These are phyloP conservation scores for Setaria italica DNA, from an alignment of 202 grass and related monocot species.

Conservation along the genomic window DNA sequence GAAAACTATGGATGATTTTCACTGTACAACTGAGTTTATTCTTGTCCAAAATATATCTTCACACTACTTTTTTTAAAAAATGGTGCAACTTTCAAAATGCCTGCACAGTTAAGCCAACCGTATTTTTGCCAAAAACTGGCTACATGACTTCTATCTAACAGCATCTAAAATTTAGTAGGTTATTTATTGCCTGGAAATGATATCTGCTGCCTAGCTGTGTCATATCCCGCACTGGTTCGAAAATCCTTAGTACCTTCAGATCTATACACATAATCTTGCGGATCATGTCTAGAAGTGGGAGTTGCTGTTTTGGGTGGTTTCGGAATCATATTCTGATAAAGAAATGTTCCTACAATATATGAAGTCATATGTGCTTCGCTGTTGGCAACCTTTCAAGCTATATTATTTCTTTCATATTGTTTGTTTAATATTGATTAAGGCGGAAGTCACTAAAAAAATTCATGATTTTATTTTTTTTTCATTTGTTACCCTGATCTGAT, in stretches of 20 bases:
- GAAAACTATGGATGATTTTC: neutral
- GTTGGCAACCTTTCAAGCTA: neutral
- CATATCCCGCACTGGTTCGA: too few species aligned
- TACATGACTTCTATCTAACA: too few species aligned
- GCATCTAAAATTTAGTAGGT: too few species aligned
- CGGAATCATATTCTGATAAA: neutral
- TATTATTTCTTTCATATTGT: conserved; percentile 7
- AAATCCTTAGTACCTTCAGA: too few species aligned
- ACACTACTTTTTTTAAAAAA: conserved; percentile 19
- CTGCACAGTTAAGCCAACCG: neutral
- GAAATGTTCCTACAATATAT: neutral
- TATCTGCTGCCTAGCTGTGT: too few species aligned
- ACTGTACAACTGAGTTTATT: conserved; percentile 5
- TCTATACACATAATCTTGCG: too few species aligned
- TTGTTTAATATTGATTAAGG: conserved; percentile 21
- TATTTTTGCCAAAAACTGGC: neutral
- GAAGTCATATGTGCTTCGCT: neutral
- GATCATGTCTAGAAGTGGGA: neutral
- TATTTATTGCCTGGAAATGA: too few species aligned
- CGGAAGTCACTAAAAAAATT: neutral
- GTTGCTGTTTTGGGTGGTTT: conserved; percentile 7
- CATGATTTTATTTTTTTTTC: neutral
- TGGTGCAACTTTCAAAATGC: neutral
- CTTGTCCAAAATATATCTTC: conserved; percentile 2
- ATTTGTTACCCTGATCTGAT: conserved; percentile 19